A percentile compares a stretch with the other conserved stretches of the same genome.
These are phyloP conservation scores for Wakefieldia striispora DNA, from an alignment of 768 basidiomycete species.

Conservation along the genomic window DNA sequence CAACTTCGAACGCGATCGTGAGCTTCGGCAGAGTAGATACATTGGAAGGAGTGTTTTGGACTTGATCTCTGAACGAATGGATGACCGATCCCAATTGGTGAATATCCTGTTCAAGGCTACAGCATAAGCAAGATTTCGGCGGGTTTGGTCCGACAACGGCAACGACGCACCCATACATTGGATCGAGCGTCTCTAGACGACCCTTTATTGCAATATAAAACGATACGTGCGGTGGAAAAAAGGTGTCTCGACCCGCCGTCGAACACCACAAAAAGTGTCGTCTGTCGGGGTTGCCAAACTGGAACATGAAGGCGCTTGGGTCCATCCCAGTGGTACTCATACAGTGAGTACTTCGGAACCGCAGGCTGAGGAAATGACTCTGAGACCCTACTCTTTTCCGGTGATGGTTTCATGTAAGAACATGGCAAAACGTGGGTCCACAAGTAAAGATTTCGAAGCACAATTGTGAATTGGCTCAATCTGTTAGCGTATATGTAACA, in stretches of 20 bases:
- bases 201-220: slow-evolving; percentile 15
- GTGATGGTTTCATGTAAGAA: slow-evolving; percentile 21
- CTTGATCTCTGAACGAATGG: slow-evolving; percentile 9
- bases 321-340: slow-evolving; percentile 24
- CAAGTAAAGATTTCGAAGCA: background rate
- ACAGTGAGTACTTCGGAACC: slow-evolving; percentile 12
- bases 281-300: slow-evolving; percentile 25
- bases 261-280: slow-evolving; percentile 21
- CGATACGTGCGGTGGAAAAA: slow-evolving; percentile 20
- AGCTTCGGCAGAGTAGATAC: slow-evolving; percentile 16
- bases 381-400: slow-evolving; percentile 16
- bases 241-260: slow-evolving; percentile 19
- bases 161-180: slow-evolving; percentile 20
- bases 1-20: slow-evolving; percentile 22
- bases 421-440: slow-evolving; percentile 3
- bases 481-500: too few species aligned
- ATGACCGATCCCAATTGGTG: slow-evolving; percentile 11
- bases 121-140: background rate
- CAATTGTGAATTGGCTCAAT: too few species aligned
- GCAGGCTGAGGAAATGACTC: background rate
- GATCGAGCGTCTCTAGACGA: slow-evolving; percentile 8
- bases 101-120: slow-evolving; percentile 12
- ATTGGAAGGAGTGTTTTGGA: slow-evolving; percentile 7
- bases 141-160: background rate
- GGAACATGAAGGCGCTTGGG: slow-evolving; percentile 19